Evolutionary conservation across 768 basidiomycete species (phyloP), one percentile per base, ranked within the genome.

Genomic region (Cytidiella melzeri): DNA sequence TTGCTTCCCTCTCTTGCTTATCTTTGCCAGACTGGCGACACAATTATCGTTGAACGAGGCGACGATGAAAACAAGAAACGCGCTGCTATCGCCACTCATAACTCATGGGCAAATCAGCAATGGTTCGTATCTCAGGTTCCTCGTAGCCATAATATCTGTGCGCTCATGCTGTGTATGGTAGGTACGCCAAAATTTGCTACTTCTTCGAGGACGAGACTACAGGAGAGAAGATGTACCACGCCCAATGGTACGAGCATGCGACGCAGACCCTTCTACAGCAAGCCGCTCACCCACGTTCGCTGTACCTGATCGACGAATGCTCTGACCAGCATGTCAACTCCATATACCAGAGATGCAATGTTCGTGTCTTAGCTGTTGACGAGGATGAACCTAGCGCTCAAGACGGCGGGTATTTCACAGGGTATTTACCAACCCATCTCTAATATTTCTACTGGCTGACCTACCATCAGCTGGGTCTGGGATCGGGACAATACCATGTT

Each of bases 121-220:
- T n/a, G n/a, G n/a, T n/a, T n/a, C n/a, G n/a, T n/a, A n/a, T n/a
- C n/a, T n/a, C n/a, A n/a, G n/a, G n/a, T n/a, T n/a, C n/a, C n/a
- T n/a, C n/a, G n/a, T n/a, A n/a, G n/a, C n/a, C n/a, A n/a, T n/a
- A n/a, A n/a, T n/a, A n/a, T n/a, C n/a, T n/a, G n/a, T n/a, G n/a
- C n/a, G n/a, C n/a, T n/a, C n/a, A n/a, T n/a, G n/a, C n/a, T 12
- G 12, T 36, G 13, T 48, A 13, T 3, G 24, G 11, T 25, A 89
- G 87, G 87, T 89, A 89, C 57, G 77, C 78, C 43, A 73, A 69
- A n/a, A 83, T 88, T 37, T 71, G 70, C 3, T 84, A 81, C 55
- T 76, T 89, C 49, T 83, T 75, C 52, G 75, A 82, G 45, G 62
- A 68, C 20, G 47, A 59, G 6, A 64, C 55, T 9, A 55, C 46